Evolutionary conservation across 805 yeast species (phyloP).

Genomic region (Cyberlindnera mrakii): DNA sequence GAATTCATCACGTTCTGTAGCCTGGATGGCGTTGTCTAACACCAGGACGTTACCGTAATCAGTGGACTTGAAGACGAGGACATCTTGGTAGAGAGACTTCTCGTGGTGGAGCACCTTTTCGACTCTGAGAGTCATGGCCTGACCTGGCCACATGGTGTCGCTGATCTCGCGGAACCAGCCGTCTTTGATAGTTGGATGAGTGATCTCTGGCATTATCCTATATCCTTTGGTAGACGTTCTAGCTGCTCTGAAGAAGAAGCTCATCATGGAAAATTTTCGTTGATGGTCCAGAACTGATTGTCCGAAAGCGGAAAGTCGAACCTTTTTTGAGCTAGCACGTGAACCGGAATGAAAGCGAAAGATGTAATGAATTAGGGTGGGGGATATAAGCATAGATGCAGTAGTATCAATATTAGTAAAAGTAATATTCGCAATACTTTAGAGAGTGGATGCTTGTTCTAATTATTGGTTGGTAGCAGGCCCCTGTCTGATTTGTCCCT

Average conservation of each 20-base stretch:
- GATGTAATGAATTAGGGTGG: no score
- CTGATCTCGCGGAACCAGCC: conserved; percentile 98
- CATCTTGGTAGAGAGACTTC: conserved; percentile 88
- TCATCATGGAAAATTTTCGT: no score
- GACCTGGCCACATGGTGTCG: conserved; percentile 98
- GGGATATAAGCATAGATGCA: no score
- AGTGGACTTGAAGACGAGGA: conserved; percentile 85
- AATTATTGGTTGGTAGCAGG: no score
- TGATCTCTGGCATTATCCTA: conserved; percentile 28
- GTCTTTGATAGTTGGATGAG: conserved; percentile 47
- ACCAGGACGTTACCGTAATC: conserved; percentile 95
- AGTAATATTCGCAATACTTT: no score
- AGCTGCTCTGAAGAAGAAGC: neutral
- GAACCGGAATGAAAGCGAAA: no score
- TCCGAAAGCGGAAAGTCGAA: no score
- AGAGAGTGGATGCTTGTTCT: no score
- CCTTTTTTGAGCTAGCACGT: no score
- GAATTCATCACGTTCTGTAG: conserved; percentile 95
- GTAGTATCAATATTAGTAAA: no score
- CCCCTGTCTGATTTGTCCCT: no score
- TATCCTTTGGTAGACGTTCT: neutral
- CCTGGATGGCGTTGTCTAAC: conserved; percentile 91
- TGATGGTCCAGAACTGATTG: no score
- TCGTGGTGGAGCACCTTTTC: conserved; percentile 81
- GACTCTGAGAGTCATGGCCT: conserved; percentile 89